Base-by-base conservation (phyloP, 208 protist genomes). In the Leishmania arabica region DNA sequence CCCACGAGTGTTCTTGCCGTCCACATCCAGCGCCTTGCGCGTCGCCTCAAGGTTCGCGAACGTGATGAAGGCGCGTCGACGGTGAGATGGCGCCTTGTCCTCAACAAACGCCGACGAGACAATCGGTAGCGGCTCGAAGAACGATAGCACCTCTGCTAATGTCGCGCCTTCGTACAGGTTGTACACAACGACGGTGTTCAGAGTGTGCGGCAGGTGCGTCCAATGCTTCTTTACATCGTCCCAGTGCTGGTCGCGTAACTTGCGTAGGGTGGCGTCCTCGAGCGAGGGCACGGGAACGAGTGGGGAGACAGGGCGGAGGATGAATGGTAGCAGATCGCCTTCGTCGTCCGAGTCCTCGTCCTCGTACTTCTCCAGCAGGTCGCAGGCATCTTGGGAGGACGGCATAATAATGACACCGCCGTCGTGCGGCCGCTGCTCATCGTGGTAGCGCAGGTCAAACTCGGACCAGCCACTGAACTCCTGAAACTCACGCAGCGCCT, bases 301-400 rank as follows among this genome's bases (percentile, higher is more conserved):
- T 42, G 92, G 92, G 11, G 85, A 66, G 21, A 97, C 90, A 37
- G 94, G 94, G 6, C 94, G 94, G 64, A 97, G 86, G 71, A 91
- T 85, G 80, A 97, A 97, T 1, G 90, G 91, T n/a, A 97, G 82
- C 13, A 95, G 56, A 66, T 93, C 92, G 37, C 91, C 89, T 58
- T 97, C 92, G 82, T 97, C 94, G 81, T 97, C 94, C 13, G 89
- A 93, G 83, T 97, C 94, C 75, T 97, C 94, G 78, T 97, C 94
- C 74, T 97, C 94, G 84, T 97, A 97, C 81, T 88, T 91, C 77
- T 97, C 94, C 64, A 97, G 88, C 13, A 97, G 49, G 83, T 97
- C 94, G 80, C 85, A 92, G 40, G 89, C 94, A 66, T 97, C 94
- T 73, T 95, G 91, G 71, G 91, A 86, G 8, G 92, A 90, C 1